A percentile compares a stretch with the other conserved stretches of the same genome.
Conservation (phyloP, 129 eudicot genomes). For the Escallonia rubra region DNA sequence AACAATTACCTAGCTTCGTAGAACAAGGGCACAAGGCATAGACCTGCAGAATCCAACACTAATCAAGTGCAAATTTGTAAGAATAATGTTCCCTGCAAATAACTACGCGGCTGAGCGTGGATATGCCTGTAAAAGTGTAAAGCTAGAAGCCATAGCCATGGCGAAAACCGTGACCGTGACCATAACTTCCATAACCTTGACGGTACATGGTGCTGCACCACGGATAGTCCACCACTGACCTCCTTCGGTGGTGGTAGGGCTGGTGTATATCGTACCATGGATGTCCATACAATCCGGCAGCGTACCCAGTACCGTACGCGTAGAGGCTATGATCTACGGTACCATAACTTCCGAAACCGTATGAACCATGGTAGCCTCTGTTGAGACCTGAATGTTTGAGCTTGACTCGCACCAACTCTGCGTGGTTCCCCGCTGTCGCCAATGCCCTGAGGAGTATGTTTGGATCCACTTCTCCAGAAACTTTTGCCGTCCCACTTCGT, state of each 20-base stretch:
- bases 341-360: background rate
- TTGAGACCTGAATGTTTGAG: background rate
- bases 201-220: background rate
- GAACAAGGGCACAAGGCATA: too few species aligned
- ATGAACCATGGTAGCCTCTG: background rate
- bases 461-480: background rate
- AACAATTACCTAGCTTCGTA: too few species aligned
- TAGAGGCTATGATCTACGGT: background rate
- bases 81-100: too few species aligned
- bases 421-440: background rate
- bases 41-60: too few species aligned
- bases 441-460: background rate
- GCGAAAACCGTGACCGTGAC: too few species aligned
- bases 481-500: background rate
- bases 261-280: background rate
- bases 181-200: too few species aligned
- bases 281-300: background rate
- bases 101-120: too few species aligned
- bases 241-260: background rate
- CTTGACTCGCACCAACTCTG: background rate
- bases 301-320: background rate
- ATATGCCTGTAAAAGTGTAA: too few species aligned
- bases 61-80: too few species aligned
- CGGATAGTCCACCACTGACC: background rate
- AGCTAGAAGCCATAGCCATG: too few species aligned